Evolutionary conservation across 257 asterid genomes (phyloP), one percentile per base, ranked within the genome.

Genomic region (Cynanchum wilfordii): DNA sequence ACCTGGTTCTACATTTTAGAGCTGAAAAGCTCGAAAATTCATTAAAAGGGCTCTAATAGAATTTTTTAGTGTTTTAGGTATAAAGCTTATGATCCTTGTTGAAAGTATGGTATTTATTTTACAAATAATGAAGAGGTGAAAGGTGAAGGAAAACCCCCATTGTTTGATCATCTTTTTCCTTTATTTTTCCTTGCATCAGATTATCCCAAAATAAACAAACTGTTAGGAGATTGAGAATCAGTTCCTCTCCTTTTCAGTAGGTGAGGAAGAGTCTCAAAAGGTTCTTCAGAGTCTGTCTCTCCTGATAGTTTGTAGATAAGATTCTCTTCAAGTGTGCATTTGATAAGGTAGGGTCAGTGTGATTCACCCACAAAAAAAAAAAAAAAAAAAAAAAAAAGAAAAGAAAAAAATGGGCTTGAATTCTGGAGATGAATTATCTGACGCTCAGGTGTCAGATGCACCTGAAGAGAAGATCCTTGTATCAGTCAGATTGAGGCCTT

Each of bases 391-490:
- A 30, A 30, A 30, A 30, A 30, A 30, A 30, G 33, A 30, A 30
- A 30, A 30, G 5, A 70, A 74, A 42, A 42, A 70, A 72, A 89
- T 89, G 98, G 86, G 87, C 56, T 82, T 87, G 38, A 58, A 81
- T 7, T 30, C 59, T 52, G 91, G 86, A 52, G 97, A 86, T 19
- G 89, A 86, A 51, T 17, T 69, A 63, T 52, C 62, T 42, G 86
- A 78, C 24, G 63, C 63, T 54, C 82, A 78, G 19, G 79, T 75
- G 72, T 82, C 93, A 69, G 78, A 76, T 83, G 87, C 91, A 72
- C 83, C 85, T 29, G 96, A 84, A 78, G 97, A 94, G 93, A 94
- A 85, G 80, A 94, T 94, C 42, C 84, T 86, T 11, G 97, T 94
- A 44, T 90, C 99, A 0, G 85, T 94, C 3, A 83, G 99, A 77